Base-by-base conservation (phyloP, 352 stramenopile genomes). In the Aphanomyces cochlioides region DNA sequence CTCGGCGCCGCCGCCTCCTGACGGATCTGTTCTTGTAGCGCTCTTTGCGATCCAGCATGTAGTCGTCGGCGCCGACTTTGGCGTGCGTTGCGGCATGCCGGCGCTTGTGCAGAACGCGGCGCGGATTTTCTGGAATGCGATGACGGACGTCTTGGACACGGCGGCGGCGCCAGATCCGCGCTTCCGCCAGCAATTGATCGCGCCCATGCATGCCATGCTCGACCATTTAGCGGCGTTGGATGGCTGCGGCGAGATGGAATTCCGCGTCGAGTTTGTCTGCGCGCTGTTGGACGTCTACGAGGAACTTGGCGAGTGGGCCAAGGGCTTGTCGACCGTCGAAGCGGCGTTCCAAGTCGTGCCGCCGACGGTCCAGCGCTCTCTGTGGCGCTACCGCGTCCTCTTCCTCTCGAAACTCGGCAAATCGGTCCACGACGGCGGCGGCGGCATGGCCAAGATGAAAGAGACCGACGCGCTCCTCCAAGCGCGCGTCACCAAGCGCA, bases 41-140 rank as follows among this genome's bases (percentile, higher is more conserved):
- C 69, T 88, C 12, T 74, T 73, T 3, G 76, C 86, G 0, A 60
- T 96, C 1, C 58, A 61, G 4, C 87, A 90, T 47, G 73, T 96
- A 1, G 80, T 89, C 1, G 66, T 78, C 15, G 78, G 79, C 10
- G 76, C 75, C 1, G 74, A 81, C 39, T 90, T 83, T 54, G 78
- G 69, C 0, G 67, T 74, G 3, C 76, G 71, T 5, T 75, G 78
- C 0, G 74, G 67, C 5, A 67, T 76, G 0, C 38, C 65, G 0
- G 21, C 61, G 2, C 36, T 95, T 0, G 66, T 86, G 15, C 48
- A 76, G 40, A 85, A 84, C 66, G 79, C 83, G 0, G 81, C 80
- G 7, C 77, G 90, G 75, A 70, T 89, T 3, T 73, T 92, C 1
- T 97, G 90, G 91, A 97, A 97, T 56, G 78, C 80, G 3, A 75